These are phyloP conservation scores for Backusella psychrophila DNA, from an alignment of 192 early-diverging fungal genomes.

Conservation along the genomic window DNA sequence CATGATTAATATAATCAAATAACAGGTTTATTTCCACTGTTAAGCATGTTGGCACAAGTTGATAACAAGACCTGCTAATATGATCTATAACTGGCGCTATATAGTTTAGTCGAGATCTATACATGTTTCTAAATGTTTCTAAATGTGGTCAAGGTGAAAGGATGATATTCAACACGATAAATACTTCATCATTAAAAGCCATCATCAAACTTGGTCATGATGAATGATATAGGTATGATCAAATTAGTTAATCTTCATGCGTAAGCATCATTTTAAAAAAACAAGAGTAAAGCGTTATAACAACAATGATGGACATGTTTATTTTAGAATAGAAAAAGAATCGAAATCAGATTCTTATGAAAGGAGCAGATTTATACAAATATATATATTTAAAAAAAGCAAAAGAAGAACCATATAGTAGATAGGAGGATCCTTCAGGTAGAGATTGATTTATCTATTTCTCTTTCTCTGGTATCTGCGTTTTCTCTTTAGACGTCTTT, in stretches of 20 bases:
- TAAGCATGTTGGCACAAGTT: background rate
- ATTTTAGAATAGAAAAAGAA: background rate
- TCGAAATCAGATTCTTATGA: background rate
- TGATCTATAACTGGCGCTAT: background rate
- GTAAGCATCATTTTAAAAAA: background rate
- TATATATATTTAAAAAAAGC: background rate
- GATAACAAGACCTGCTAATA: background rate
- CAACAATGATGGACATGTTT: background rate
- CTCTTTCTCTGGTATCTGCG: background rate
- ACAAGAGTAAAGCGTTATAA: background rate
- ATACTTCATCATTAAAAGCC: no score
- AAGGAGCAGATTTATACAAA: background rate
- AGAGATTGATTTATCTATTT: background rate
- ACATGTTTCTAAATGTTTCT: background rate
- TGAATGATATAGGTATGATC: background rate
- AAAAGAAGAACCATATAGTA: background rate
- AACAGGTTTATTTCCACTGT: background rate
- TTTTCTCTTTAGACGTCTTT: slow-evolving; percentile 2
- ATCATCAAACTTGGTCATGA: background rate
- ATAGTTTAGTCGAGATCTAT: background rate
- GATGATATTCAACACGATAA: background rate
- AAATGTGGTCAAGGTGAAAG: background rate
- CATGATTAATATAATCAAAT: background rate
- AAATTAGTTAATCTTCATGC: no score
- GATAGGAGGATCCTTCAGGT: background rate